Evolutionary conservation across 1,139 yeast species (phyloP).

Genomic region (Suhomyces panamericanus): DNA sequence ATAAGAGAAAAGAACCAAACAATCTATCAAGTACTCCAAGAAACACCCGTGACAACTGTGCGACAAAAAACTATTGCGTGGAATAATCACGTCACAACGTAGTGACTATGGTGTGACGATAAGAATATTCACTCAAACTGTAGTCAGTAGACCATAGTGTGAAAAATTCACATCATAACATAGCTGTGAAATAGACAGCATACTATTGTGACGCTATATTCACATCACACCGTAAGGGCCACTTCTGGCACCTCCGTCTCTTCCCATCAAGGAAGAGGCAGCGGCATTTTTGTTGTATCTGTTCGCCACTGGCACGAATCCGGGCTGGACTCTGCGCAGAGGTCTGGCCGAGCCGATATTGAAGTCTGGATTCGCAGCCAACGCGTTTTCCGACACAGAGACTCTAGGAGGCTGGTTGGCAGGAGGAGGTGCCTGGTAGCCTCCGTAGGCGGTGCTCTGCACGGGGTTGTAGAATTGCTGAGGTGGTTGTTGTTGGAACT

Average conservation of each 20-base stretch:
- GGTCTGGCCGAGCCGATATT: slow-evolving; percentile 10
- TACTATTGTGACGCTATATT: background rate
- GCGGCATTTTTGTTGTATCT: slow-evolving; percentile 12
- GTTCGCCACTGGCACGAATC: slow-evolving; percentile 16
- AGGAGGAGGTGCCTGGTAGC: slow-evolving; percentile 15
- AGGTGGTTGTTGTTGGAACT: background rate
- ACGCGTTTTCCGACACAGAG: slow-evolving; percentile 49
- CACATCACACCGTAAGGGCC: slow-evolving; percentile 15
- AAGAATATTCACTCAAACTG: no score
- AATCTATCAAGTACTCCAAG: slow-evolving; percentile 1
- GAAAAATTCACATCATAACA: no score
- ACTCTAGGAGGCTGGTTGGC: slow-evolving; percentile 14
- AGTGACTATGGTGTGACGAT: no score
- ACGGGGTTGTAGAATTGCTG: slow-evolving; percentile 9
- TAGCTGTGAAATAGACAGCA: background rate
- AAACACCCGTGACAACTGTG: no score
- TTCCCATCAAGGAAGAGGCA: slow-evolving; percentile 20
- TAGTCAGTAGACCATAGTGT: no score
- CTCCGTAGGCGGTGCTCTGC: slow-evolving; percentile 3
- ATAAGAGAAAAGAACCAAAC: slow-evolving; percentile 2
- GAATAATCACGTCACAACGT: no score
- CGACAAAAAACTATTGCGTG: no score
- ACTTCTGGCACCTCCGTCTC: slow-evolving; percentile 12
- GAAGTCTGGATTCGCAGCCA: slow-evolving; percentile 56
- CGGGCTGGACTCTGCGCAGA: slow-evolving; percentile 13